These are phyloP conservation scores for Pleurotus tuoliensis DNA, from an alignment of 768 basidiomycete genomes.

Conservation along the genomic window DNA sequence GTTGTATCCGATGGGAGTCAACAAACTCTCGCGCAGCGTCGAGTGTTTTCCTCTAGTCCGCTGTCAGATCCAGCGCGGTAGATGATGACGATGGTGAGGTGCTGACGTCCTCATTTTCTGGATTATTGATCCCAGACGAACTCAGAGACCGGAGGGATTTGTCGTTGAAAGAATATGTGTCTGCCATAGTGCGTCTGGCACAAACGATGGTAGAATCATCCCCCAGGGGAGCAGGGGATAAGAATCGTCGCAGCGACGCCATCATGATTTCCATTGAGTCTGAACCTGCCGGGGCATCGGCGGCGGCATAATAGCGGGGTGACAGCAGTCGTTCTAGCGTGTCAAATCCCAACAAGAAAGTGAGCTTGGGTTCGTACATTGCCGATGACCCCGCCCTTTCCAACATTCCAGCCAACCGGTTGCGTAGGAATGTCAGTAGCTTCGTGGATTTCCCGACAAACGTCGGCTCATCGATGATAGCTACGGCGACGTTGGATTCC, in stretches of 20 bases:
- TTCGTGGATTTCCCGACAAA: slow-evolving; percentile 78
- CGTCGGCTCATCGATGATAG: slow-evolving; percentile 80
- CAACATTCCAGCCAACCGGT: slow-evolving; percentile 21
- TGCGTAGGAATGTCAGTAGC: slow-evolving; percentile 48
- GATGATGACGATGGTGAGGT: neutral
- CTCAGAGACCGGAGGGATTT: neutral
- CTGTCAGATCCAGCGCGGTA: slow-evolving; percentile 5
- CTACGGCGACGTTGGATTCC: slow-evolving; percentile 63
- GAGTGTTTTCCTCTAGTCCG: slow-evolving; percentile 15
- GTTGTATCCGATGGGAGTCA: slow-evolving; percentile 42
- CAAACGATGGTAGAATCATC: slow-evolving; percentile 63
- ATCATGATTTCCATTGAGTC: slow-evolving; percentile 46
- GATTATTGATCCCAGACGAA: neutral
- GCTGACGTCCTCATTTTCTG: neutral
- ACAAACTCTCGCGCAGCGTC: slow-evolving; percentile 46
- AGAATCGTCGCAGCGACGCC: slow-evolving; percentile 50
- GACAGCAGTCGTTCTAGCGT: slow-evolving; percentile 80
- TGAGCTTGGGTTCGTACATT: slow-evolving; percentile 37
- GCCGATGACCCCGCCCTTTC: neutral
- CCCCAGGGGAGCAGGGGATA: slow-evolving; percentile 40
- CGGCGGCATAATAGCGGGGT: slow-evolving; percentile 66
- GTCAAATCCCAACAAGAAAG: slow-evolving; percentile 79
- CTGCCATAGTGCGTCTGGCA: slow-evolving; percentile 42
- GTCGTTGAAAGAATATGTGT: neutral
- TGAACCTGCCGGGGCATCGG: slow-evolving; percentile 13